phyloP scores from a whole-genome alignment of 345 rosid genomes.

The Physaria fendleri region DNA sequence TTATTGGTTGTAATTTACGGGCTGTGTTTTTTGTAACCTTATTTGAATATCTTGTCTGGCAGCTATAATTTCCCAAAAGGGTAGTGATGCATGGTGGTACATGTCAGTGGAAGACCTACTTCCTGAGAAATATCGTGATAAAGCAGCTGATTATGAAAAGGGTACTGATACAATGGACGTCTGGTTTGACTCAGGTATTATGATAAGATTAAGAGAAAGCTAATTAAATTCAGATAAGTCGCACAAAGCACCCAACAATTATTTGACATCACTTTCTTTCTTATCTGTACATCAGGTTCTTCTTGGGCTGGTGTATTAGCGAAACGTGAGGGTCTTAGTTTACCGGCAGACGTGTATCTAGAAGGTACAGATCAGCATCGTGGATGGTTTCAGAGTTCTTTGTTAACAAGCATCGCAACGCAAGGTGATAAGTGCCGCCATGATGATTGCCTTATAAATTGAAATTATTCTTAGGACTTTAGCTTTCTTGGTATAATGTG shows the following conservation, averaged over 20 bases:
- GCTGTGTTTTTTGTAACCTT: slow-evolving; percentile 1
- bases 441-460: not conserved
- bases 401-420: slow-evolving; percentile 83
- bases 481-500: slow-evolving; percentile 11
- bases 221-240: not conserved
- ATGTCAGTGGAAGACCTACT: slow-evolving; percentile 82
- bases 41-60: slow-evolving; percentile 19
- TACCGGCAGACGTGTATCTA: slow-evolving; percentile 86
- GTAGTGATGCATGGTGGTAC: slow-evolving; percentile 98
- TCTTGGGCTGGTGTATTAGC: slow-evolving; percentile 95
- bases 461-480: slow-evolving; percentile 3
- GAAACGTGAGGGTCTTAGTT: slow-evolving; percentile 52
- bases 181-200: slow-evolving; percentile 99
- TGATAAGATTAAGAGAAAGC: too few relatives aligned
- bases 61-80: slow-evolving; percentile 66
- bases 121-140: slow-evolving; percentile 64
- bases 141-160: slow-evolving; percentile 75
- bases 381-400: slow-evolving; percentile 98
- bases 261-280: slow-evolving; percentile 11
- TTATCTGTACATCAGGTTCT: slow-evolving; percentile 47
- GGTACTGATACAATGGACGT: slow-evolving; percentile 99
- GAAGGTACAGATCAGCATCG: slow-evolving; percentile 99
- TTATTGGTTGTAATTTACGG: slow-evolving; percentile 1
- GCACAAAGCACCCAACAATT: not conserved
- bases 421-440: slow-evolving; percentile 43